Evolutionary conservation across 768 basidiomycete species (phyloP), one percentile per base, ranked within the genome.

Genomic region (Rhodotorula kratochvilovae): DNA sequence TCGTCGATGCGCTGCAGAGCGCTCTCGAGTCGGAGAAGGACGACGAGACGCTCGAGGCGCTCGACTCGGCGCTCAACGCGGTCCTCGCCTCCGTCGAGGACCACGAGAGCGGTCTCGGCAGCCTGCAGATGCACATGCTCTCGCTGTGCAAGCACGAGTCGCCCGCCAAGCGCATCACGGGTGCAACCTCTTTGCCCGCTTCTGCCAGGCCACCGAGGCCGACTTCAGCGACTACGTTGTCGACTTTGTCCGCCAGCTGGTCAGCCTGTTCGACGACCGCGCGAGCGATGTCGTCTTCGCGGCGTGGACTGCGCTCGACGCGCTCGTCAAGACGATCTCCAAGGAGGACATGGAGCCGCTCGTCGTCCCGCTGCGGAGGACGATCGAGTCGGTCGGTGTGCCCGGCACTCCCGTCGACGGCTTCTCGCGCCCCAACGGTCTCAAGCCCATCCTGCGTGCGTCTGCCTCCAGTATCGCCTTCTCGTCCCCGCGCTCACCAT

Each of bases 341-440:
- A 98, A 97, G 81, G 92, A 95, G 74, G 93, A 97, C 74, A 83
- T 94, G 50, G 93, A 98, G 77, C 86, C 89, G 27, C 68, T 98
- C 35, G 92, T 97, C 21, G 89, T 95, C 0, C 88, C 94, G 10
- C 85, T 98, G 5, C 88, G 92, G 25, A 84, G 92, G 46, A 89
- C 89, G 3, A 90, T 98, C 77, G 96, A 97, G 80, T 84, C 86
- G 15, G 88, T 89, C 0, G 92, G 92, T 13, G 85, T 86, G 1
- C 89, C 90, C 0, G 91, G 92, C 6, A 83, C 83, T 29, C 82
- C 80, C 12, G 91, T 97, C 8, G 89, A 92, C 13, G 94, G 96
- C 7, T 93, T 95, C 84, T 88, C 87, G 66, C 82, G 81, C 55
- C 78, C 82, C 12, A 94, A 92, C 80, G 93, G 92, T 69, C 83